Conservation (phyloP, 192 early-diverging fungal species). For the Powellomyces hirtus region DNA sequence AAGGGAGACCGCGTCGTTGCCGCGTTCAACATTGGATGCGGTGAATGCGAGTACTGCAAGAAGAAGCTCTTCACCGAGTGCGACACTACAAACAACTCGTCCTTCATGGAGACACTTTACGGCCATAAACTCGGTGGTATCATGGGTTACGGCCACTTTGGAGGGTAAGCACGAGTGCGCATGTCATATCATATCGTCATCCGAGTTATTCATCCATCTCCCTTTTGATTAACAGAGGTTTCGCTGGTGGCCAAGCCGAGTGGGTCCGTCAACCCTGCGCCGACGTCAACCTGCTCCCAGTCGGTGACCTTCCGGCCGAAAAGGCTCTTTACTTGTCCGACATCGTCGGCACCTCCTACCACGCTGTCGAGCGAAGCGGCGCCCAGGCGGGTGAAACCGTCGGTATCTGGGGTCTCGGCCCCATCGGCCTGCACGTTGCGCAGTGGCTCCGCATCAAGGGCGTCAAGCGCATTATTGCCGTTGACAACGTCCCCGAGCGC, state of each 20-base stretch:
- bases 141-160: slow-evolving; percentile 22
- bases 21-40: slow-evolving; percentile 45
- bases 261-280: slow-evolving; percentile 53
- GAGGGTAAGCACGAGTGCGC: slow-evolving; percentile 18
- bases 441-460: slow-evolving; percentile 25
- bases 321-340: slow-evolving; percentile 53
- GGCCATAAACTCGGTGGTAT: slow-evolving; percentile 27
- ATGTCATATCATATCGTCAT: slow-evolving; percentile 45
- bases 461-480: slow-evolving; percentile 24
- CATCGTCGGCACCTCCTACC: slow-evolving; percentile 51
- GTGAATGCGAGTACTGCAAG: slow-evolving; percentile 50
- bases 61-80: slow-evolving; percentile 43
- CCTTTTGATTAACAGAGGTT: neutral
- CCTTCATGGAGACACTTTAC: slow-evolving; percentile 25
- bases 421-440: slow-evolving; percentile 49
- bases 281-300: slow-evolving; percentile 51
- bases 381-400: slow-evolving; percentile 46
- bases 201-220: neutral
- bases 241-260: slow-evolving; percentile 49
- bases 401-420: slow-evolving; percentile 53
- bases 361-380: slow-evolving; percentile 38
- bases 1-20: slow-evolving; percentile 52
- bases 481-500: slow-evolving; percentile 23
- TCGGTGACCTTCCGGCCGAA: slow-evolving; percentile 39
- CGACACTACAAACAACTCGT: slow-evolving; percentile 52